Evolutionary conservation across 768 basidiomycete species (phyloP).

Genomic region (Calvatia gigantea): DNA sequence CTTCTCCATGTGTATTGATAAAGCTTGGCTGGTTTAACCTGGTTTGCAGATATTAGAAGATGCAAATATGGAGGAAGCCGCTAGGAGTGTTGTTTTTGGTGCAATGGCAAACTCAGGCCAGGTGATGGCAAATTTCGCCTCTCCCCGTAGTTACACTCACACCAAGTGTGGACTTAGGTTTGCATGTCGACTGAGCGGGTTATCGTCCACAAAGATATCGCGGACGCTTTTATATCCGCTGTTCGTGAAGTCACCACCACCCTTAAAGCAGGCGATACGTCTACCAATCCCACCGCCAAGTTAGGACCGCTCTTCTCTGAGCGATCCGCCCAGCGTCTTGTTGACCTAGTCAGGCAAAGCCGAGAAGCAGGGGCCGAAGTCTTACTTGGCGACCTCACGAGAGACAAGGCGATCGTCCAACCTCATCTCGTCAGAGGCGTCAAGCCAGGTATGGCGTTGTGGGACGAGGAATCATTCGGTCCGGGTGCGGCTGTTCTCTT

Average conservation of each 20-base stretch:
- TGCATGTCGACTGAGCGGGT: conserved; percentile 61
- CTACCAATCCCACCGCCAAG: conserved; percentile 22
- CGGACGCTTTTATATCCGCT: conserved; percentile 30
- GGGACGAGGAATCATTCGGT: conserved; percentile 62
- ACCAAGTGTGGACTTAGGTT: conserved; percentile 25
- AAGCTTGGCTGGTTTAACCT: not conserved
- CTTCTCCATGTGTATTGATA: not conserved
- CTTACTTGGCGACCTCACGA: conserved; percentile 38
- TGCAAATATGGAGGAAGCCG: conserved; percentile 50
- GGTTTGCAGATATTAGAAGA: conserved; percentile 49
- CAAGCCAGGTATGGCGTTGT: conserved; percentile 45
- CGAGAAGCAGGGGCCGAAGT: conserved; percentile 40
- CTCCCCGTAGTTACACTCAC: not conserved
- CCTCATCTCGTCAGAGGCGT: conserved; percentile 50
- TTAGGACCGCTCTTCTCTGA: conserved; percentile 42
- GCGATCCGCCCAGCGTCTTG: conserved; percentile 40
- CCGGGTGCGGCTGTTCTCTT: conserved; percentile 42
- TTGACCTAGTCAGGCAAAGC: conserved; percentile 44
- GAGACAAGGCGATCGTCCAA: conserved; percentile 39
- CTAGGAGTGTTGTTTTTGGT: conserved; percentile 42
- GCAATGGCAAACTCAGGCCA: conserved; percentile 46
- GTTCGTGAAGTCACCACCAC: conserved; percentile 28
- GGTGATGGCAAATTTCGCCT: conserved; percentile 5
- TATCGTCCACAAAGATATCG: conserved; percentile 41
- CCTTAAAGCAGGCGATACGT: conserved; percentile 38